Evolutionary conservation across 768 basidiomycete genomes (phyloP).

Genomic region (Tulasnella sp.): DNA sequence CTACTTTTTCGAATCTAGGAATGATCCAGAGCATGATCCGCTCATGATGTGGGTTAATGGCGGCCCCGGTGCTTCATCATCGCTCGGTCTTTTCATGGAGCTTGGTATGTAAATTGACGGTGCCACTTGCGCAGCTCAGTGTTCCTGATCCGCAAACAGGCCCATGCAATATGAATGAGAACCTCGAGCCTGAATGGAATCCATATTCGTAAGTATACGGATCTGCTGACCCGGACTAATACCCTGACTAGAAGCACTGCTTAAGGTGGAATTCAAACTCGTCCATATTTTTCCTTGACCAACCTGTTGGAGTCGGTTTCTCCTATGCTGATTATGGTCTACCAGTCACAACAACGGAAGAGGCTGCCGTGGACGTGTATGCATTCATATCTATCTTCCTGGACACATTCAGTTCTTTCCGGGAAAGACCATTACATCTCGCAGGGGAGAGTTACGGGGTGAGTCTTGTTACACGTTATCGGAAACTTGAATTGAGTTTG

Average conservation of each 20-base stretch:
- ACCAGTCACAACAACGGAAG: constrained; percentile 59
- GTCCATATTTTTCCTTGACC: constrained; percentile 39
- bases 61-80: constrained; percentile 39
- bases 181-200: constrained; percentile 23
- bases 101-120: constrained; percentile 29
- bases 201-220: constrained; percentile 20
- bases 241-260: neutral
- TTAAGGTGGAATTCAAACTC: constrained; percentile 27
- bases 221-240: neutral
- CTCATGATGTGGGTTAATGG: constrained; percentile 16
- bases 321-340: constrained; percentile 59
- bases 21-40: constrained; percentile 33
- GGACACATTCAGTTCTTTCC: constrained; percentile 60
- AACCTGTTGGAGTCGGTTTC: constrained; percentile 62
- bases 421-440: constrained; percentile 54
- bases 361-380: constrained; percentile 62
- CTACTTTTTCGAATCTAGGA: constrained; percentile 63
- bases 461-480: too few relatives aligned
- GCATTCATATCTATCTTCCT: constrained; percentile 71
- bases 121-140: constrained; percentile 25
- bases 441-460: constrained; percentile 66
- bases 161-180: constrained; percentile 47
- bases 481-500: too few relatives aligned
- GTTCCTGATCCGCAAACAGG: constrained; percentile 30
- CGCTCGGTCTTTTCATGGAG: constrained; percentile 60